Evolutionary conservation across 208 protist species (phyloP).

Genomic region (Leishmania amazonensis): DNA sequence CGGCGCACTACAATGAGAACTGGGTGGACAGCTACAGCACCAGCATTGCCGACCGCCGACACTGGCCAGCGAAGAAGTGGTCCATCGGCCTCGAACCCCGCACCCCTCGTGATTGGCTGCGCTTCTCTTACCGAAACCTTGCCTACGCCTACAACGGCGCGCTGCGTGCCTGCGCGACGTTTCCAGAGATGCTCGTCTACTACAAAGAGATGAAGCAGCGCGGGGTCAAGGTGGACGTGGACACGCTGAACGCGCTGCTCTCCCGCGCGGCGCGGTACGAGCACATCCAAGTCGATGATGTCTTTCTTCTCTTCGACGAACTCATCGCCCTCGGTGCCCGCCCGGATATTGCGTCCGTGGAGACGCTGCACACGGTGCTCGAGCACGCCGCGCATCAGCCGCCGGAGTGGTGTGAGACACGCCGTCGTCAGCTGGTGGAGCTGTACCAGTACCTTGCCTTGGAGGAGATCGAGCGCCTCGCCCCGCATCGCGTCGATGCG

Average conservation of each 20-base stretch:
- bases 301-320: slow-evolving; percentile 89
- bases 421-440: slow-evolving; percentile 79
- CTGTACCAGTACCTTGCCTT: slow-evolving; percentile 78
- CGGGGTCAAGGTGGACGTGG: slow-evolving; percentile 89
- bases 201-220: slow-evolving; percentile 93
- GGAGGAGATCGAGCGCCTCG: slow-evolving; percentile 74
- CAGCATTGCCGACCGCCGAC: slow-evolving; percentile 72
- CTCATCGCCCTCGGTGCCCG: slow-evolving; percentile 69
- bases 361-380: slow-evolving; percentile 88
- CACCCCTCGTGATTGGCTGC: slow-evolving; percentile 84
- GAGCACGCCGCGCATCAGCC: slow-evolving; percentile 79
- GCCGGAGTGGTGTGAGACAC: slow-evolving; percentile 81
- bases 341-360: slow-evolving; percentile 71
- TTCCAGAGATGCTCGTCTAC: slow-evolving; percentile 86
- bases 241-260: slow-evolving; percentile 85
- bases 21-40: slow-evolving; percentile 84
- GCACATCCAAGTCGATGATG: slow-evolving; percentile 76
- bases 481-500: slow-evolving; percentile 52
- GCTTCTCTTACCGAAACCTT: slow-evolving; percentile 81
- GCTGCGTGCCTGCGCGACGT: slow-evolving; percentile 73
- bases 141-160: slow-evolving; percentile 93
- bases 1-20: slow-evolving; percentile 81
- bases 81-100: slow-evolving; percentile 80
- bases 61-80: slow-evolving; percentile 89
- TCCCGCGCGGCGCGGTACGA: slow-evolving; percentile 86